Conservation (phyloP, 345 rosid species). For the thale cress (Arabidopsis thaliana) region TAIR10.1 NC_003076.8:1885001-1885500, state of each 20-base stretch:
- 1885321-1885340: slow-evolving; percentile 59
- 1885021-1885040: neutral
- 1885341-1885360: slow-evolving; percentile 51
- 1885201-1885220: slow-evolving; percentile 12
- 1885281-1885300: slow-evolving; percentile 90
- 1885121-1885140: slow-evolving; percentile 95
- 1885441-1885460: slow-evolving; percentile 92
- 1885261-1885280: slow-evolving; percentile 90
- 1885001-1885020: slow-evolving; percentile 7
- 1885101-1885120: slow-evolving; percentile 99
- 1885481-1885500: slow-evolving; percentile 97
- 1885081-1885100: slow-evolving; percentile 37
- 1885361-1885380: slow-evolving; percentile 44
- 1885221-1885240: neutral
- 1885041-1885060: slow-evolving; percentile 13
- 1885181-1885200: slow-evolving; percentile 17
- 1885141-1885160: slow-evolving; percentile 88
- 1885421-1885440: slow-evolving; percentile 60
- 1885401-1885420: slow-evolving; percentile 36
- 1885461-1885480: slow-evolving; percentile 85
- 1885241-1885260: slow-evolving; percentile 86
- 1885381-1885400: slow-evolving; percentile 28
- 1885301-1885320: slow-evolving; percentile 76
- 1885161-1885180: slow-evolving; percentile 53
- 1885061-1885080: slow-evolving; percentile 27